A percentile compares a stretch with the other conserved stretches of the same genome.
These are phyloP conservation scores for Anisodus tanguticus DNA, from an alignment of 257 asterid genomes.

Conservation along the genomic window DNA sequence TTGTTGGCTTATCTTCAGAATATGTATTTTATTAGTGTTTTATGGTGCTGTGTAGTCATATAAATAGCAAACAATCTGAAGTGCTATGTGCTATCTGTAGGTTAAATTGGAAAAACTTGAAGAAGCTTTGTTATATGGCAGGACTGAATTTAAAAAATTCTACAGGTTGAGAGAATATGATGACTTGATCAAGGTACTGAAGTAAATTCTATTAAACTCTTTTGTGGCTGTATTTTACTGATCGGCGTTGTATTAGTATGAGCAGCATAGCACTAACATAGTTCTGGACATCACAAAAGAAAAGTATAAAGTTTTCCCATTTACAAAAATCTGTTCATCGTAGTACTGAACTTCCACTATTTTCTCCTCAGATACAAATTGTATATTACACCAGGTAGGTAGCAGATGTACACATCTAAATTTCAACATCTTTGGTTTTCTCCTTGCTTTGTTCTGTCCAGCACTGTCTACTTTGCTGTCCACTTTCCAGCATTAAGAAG, in stretches of 20 bases:
- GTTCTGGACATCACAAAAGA: not conserved
- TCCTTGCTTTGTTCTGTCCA: not conserved
- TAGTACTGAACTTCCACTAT: not conserved
- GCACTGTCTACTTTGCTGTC: not conserved
- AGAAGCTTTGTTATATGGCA: conserved; percentile 74
- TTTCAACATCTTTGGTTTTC: not conserved
- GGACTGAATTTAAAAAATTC: conserved; percentile 73
- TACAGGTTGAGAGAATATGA: conserved; percentile 55
- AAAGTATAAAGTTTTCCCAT: not conserved
- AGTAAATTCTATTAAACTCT: not conserved
- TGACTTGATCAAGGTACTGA: conserved; percentile 71
- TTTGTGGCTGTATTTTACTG: not conserved
- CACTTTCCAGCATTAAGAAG: not conserved
- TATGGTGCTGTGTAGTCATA: not conserved
- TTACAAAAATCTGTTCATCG: not conserved
- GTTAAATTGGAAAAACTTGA: conserved; percentile 45
- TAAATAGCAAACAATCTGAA: conserved; percentile 1
- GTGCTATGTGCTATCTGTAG: conserved; percentile 42
- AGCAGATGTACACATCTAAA: not conserved
- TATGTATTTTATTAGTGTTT: not conserved
- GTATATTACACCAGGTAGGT: not conserved
- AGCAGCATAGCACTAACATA: conserved; percentile 2
- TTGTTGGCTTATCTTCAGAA: conserved; percentile 6
- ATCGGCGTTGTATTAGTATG: not conserved
- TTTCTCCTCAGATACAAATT: not conserved